Conservation (phyloP, 2,329 filamentous ascomycete genomes). For the Mycosphaerella sp. region DNA sequence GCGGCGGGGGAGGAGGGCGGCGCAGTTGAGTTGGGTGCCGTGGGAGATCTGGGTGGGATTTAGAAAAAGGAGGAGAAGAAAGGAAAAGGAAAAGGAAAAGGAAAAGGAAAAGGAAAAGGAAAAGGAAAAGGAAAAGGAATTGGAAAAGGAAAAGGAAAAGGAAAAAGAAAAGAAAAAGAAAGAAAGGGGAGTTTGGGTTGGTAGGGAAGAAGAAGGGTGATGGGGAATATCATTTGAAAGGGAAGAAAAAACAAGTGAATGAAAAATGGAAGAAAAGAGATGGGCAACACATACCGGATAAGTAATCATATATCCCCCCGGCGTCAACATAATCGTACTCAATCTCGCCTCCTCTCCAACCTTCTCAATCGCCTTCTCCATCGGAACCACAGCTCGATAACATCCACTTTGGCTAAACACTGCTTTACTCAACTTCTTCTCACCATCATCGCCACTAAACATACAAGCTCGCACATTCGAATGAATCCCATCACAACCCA, state of each 20-base stretch:
- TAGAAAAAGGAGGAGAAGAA: no score
- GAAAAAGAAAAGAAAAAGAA: no score
- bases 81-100: no score
- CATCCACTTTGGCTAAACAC: conserved; percentile 53
- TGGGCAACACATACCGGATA: conserved; percentile 51
- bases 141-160: no score
- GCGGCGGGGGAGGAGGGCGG: conserved; percentile 37
- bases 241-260: no score
- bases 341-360: conserved; percentile 25
- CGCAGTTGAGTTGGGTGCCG: conserved; percentile 51
- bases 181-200: no score
- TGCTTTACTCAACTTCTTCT: conserved; percentile 41
- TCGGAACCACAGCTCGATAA: conserved; percentile 56
- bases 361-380: conserved; percentile 43
- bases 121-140: no score
- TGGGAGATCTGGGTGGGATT: no score
- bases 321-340: conserved; percentile 39
- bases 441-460: conserved; percentile 40
- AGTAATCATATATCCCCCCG: conserved; percentile 52
- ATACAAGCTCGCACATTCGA: conserved; percentile 49
- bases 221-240: no score
- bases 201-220: no score
- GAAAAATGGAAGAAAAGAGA: no score
- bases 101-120: no score
- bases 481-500: conserved; percentile 61